Base-by-base conservation (phyloP, 2,329 filamentous ascomycete species). In the Trichoderma asperellum region DNA sequence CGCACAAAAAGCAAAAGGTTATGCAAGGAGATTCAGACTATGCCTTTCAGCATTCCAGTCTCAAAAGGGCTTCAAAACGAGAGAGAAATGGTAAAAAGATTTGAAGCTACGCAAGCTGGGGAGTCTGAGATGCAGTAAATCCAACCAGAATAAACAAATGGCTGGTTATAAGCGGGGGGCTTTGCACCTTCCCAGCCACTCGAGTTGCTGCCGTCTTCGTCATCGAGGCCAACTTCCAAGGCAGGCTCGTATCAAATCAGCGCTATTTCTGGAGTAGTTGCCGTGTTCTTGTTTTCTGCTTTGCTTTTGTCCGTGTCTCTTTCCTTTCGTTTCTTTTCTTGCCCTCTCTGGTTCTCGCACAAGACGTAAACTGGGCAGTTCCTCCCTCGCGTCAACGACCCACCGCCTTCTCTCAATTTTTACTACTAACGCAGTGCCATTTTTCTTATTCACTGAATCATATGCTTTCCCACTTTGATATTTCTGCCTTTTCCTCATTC, bases 141-240 rank as follows among this genome's bases (percentile, higher is more conserved):
- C 21, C 47, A 24, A 49, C 21, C 47, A 49, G 49, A 43, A 43
- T 58, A 47, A 67, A 43, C 55, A 67, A 67, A 67, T 59, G 63
- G 63, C 55, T 59, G 63, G 63, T 47, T 43, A 58, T 57, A 47
- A 66, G 32, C 5, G 53, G 55, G 55, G 55, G 55, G 40, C 63
- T 49, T 58, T 59, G 63, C 63, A 59, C 53, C 55, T 67, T 67
- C 63, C 63, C 63, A 67, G 63, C 63, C 63, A 58, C 63, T 59
- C 55, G 35, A 67, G 35, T 59, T 59, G 40, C 37, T 55, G 37
- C 37, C 63, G 55, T 67, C 55, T 18, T 67, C 53, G 63, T 67
- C 63, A 67, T 65, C 62, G 37, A 56, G 62, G 62, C 24, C 53
- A 53, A 57, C 24, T 49, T 52, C 63, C 63, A 67, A 58, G 63